Evolutionary conservation across 2,329 filamentous ascomycete genomes (phyloP).

Genomic region (Knoxdaviesia capensis): DNA sequence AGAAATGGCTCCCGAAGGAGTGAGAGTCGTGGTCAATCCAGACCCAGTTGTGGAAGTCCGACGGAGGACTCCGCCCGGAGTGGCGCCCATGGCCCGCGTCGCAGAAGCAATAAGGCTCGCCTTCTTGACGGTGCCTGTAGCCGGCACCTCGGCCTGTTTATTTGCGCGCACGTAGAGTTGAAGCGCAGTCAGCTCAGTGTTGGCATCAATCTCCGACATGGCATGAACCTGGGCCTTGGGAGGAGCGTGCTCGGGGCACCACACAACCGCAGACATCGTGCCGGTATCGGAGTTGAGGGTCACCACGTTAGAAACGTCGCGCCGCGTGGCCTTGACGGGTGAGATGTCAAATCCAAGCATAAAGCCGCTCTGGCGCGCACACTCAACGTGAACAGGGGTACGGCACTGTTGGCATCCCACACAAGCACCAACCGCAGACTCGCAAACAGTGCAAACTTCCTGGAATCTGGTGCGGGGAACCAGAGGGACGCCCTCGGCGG

Average conservation of each 20-base stretch:
- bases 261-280: conserved; percentile 65
- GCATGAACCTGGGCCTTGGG: conserved; percentile 54
- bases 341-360: conserved; percentile 76
- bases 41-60: conserved; percentile 33
- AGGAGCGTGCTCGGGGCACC: conserved; percentile 76
- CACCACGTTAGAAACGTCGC: conserved; percentile 62
- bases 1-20: no score
- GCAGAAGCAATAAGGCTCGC: conserved; percentile 56
- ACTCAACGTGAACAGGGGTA: conserved; percentile 61
- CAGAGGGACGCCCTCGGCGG: conserved; percentile 75
- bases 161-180: conserved; percentile 76
- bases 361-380: conserved; percentile 69
- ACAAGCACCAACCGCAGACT: conserved; percentile 55
- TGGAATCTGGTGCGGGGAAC: conserved; percentile 57
- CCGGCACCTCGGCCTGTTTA: conserved; percentile 79
- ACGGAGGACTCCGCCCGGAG: conserved; percentile 19
- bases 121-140: conserved; percentile 86
- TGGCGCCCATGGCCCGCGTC: conserved; percentile 28
- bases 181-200: conserved; percentile 55
- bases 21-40: conserved; percentile 7
- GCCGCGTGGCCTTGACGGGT: conserved; percentile 72
- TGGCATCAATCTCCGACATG: conserved; percentile 57
- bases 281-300: conserved; percentile 66
- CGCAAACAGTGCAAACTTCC: conserved; percentile 69
- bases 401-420: conserved; percentile 63